phyloP scores from a whole-genome alignment of 2,329 filamentous ascomycete species.

The Trichoderma arundinaceum region DNA sequence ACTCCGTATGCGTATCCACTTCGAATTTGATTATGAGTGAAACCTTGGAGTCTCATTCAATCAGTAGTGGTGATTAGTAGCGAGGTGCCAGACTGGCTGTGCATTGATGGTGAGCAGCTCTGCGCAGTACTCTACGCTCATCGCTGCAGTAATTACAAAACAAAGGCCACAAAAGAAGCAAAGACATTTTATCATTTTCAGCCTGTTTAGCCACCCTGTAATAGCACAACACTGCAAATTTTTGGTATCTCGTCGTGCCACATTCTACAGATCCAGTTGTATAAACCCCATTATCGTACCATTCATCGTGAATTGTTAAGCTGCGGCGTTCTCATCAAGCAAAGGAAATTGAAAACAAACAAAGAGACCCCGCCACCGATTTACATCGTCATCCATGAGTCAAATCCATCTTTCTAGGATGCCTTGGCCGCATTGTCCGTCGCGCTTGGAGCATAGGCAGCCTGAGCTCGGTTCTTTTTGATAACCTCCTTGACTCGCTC shows the following conservation, averaged over 20 bases:
- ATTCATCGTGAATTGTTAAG: slow-evolving; percentile 27
- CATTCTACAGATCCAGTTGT: slow-evolving; percentile 28
- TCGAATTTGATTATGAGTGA: slow-evolving; percentile 1
- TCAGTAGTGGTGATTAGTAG: not conserved
- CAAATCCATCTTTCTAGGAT: slow-evolving; percentile 40
- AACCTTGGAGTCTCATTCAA: not conserved
- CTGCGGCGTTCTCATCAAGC: slow-evolving; percentile 19
- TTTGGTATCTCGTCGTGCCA: slow-evolving; percentile 31
- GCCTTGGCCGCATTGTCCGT: slow-evolving; percentile 45
- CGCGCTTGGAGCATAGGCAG: slow-evolving; percentile 57
- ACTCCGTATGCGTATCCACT: slow-evolving; percentile 1
- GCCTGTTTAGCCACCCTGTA: not conserved
- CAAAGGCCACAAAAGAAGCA: not conserved
- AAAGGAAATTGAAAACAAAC: slow-evolving; percentile 11
- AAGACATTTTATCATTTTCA: not conserved
- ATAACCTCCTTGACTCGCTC: slow-evolving; percentile 80
- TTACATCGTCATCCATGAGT: slow-evolving; percentile 22
- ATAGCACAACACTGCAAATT: slow-evolving; percentile 27
- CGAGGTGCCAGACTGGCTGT: not conserved
- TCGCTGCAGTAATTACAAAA: not conserved
- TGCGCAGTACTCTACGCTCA: not conserved
- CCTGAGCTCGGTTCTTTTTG: slow-evolving; percentile 69
- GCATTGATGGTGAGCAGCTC: not conserved
- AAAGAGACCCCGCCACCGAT: slow-evolving; percentile 28
- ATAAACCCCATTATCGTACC: slow-evolving; percentile 19